Percentiles rank a stretch among this genome's conserved stretches.
These are phyloP conservation scores for Diaporthe vaccinii DNA, from an alignment of 2,329 filamentous ascomycete genomes.

Conservation along the genomic window DNA sequence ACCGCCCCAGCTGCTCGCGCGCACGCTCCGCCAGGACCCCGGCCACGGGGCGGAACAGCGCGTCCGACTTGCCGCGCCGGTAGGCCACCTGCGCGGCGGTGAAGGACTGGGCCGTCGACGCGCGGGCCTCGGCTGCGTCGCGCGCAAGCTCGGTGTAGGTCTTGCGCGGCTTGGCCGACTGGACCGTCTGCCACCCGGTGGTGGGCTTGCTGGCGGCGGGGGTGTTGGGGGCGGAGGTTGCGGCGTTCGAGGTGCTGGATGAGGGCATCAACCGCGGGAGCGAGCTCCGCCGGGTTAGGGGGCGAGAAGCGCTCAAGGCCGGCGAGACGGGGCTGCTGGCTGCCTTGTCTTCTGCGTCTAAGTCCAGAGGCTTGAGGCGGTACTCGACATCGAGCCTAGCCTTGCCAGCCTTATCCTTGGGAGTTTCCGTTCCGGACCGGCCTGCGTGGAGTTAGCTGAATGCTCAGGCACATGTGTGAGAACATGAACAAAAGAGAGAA, in stretches of 20 bases:
- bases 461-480: background rate
- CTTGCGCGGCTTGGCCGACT: slow-evolving; percentile 34
- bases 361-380: slow-evolving; percentile 30
- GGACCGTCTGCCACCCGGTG: slow-evolving; percentile 35
- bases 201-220: background rate
- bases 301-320: background rate
- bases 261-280: slow-evolving; percentile 32
- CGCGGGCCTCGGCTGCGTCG: slow-evolving; percentile 30
- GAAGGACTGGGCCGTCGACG: slow-evolving; percentile 46
- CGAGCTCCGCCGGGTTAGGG: slow-evolving; percentile 28
- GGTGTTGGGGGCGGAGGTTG: slow-evolving; percentile 45
- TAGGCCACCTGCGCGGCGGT: slow-evolving; percentile 57
- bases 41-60: slow-evolving; percentile 80
- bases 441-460: slow-evolving; percentile 26
- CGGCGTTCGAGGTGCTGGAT: slow-evolving; percentile 46
- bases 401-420: slow-evolving; percentile 37
- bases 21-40: slow-evolving; percentile 81
- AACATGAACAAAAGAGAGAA: slow-evolving; percentile 27
- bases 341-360: slow-evolving; percentile 33
- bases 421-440: slow-evolving; percentile 11
- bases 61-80: slow-evolving; percentile 73
- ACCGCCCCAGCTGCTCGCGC: slow-evolving; percentile 71
- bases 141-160: slow-evolving; percentile 35
- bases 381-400: slow-evolving; percentile 38
- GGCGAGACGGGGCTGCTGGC: slow-evolving; percentile 32